Evolutionary conservation across 1,284 basidiomycete genomes (phyloP).

Genomic region (Xerocomus amazonicus): DNA sequence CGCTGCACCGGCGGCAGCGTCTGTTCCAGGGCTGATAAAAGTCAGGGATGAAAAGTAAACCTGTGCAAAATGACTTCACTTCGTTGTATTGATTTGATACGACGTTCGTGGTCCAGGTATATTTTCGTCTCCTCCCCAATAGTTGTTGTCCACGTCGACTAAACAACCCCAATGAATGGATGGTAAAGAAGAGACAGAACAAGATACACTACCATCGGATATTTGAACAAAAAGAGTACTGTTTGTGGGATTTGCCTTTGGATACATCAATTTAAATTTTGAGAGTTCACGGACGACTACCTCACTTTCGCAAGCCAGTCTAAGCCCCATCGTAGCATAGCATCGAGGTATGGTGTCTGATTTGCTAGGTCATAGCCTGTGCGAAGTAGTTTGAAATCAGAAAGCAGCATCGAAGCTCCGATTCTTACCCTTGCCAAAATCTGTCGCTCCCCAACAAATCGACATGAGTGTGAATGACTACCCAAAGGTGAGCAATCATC

Average conservation of each 20-base stretch:
- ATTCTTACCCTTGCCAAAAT: slow-evolving; percentile 66
- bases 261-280: neutral
- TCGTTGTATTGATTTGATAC: slow-evolving; percentile 73
- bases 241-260: slow-evolving; percentile 75
- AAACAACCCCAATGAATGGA: slow-evolving; percentile 12
- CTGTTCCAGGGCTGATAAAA: slow-evolving; percentile 69
- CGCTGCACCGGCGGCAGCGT: slow-evolving; percentile 78
- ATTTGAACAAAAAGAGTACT: slow-evolving; percentile 80
- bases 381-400: neutral
- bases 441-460: slow-evolving; percentile 83
- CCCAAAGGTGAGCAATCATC: slow-evolving; percentile 4
- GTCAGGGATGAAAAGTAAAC: slow-evolving; percentile 12
- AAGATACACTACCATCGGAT: slow-evolving; percentile 46
- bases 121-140: slow-evolving; percentile 84
- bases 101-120: slow-evolving; percentile 75
- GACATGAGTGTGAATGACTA: slow-evolving; percentile 79
- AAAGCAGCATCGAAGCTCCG: neutral
- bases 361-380: slow-evolving; percentile 77
- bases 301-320: slow-evolving; percentile 87
- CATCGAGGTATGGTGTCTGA: slow-evolving; percentile 86
- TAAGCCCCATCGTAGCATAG: slow-evolving; percentile 83
- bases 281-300: slow-evolving; percentile 1
- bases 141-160: slow-evolving; percentile 66
- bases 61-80: slow-evolving; percentile 11
- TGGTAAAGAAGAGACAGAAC: neutral